These are phyloP conservation scores for Pseudohyphozyma bogoriensis DNA, from an alignment of 768 basidiomycete genomes.

Conservation along the genomic window DNA sequence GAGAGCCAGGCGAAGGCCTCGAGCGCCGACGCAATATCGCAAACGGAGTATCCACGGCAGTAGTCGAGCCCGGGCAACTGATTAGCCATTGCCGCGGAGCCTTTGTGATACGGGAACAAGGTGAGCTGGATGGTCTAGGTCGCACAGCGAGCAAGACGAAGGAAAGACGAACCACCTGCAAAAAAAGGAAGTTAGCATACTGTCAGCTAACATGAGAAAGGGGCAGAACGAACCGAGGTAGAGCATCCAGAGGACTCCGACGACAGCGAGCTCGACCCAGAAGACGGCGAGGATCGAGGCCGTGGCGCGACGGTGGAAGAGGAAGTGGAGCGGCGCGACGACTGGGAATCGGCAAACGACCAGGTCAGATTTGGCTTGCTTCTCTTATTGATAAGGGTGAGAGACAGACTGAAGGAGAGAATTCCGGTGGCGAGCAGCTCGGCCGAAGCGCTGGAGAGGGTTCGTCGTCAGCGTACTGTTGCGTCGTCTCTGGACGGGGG, in stretches of 20 bases:
- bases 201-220: no score
- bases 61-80: not conserved
- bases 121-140: not conserved
- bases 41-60: not conserved
- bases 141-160: not conserved
- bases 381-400: not conserved
- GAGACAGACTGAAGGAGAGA: not conserved
- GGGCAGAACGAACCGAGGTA: slow-evolving; percentile 10
- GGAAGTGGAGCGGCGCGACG: slow-evolving; percentile 3
- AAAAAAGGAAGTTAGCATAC: no score
- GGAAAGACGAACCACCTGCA: no score
- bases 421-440: slow-evolving; percentile 6
- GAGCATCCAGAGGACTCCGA: slow-evolving; percentile 9
- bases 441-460: not conserved
- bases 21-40: not conserved
- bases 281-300: not conserved
- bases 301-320: slow-evolving; percentile 7
- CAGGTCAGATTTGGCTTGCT: not conserved
- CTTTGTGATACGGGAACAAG: no score
- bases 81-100: not conserved
- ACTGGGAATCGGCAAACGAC: not conserved
- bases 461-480: not conserved
- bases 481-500: not conserved
- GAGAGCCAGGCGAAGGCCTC: slow-evolving; percentile 20
- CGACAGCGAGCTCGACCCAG: slow-evolving; percentile 4